Conservation (phyloP, 164 flowering plant species). For the Magnolia kwangsiensis region DNA sequence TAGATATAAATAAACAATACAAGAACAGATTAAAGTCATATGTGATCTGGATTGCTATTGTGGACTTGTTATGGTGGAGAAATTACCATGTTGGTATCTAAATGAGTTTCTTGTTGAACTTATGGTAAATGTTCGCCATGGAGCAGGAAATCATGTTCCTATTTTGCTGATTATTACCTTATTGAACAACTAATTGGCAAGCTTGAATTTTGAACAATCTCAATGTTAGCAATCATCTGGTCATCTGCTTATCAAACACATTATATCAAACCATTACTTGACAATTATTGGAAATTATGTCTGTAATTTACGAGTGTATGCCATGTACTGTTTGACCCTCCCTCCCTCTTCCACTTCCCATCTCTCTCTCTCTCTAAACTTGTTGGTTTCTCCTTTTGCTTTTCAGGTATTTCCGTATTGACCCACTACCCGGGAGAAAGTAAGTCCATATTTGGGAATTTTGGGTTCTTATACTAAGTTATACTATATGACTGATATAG, state of each 20-base stretch:
- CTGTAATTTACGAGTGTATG: background rate
- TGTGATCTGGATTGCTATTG: too few species aligned
- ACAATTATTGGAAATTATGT: too few species aligned
- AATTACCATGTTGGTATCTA: too few species aligned
- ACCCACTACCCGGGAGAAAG: constrained; percentile 94
- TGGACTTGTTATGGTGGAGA: too few species aligned
- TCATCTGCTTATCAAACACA: background rate
- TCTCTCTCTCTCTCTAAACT: background rate
- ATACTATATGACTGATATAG: background rate
- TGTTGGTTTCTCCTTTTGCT: background rate
- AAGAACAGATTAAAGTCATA: too few species aligned
- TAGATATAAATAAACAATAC: too few species aligned
- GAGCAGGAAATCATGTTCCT: too few species aligned
- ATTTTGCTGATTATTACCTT: too few species aligned
- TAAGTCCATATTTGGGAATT: constrained; percentile 30
- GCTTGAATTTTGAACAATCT: too few species aligned
- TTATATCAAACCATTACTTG: background rate
- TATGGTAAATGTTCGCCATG: too few species aligned
- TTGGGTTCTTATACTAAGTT: background rate
- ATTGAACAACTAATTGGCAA: too few species aligned
- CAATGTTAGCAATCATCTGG: background rate
- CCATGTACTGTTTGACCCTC: background rate
- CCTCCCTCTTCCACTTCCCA: background rate
- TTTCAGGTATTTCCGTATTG: constrained; percentile 75
- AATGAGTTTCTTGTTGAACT: too few species aligned